Evolutionary conservation across 257 asterid genomes (phyloP).

Genomic region (Scutellaria baicalensis): DNA sequence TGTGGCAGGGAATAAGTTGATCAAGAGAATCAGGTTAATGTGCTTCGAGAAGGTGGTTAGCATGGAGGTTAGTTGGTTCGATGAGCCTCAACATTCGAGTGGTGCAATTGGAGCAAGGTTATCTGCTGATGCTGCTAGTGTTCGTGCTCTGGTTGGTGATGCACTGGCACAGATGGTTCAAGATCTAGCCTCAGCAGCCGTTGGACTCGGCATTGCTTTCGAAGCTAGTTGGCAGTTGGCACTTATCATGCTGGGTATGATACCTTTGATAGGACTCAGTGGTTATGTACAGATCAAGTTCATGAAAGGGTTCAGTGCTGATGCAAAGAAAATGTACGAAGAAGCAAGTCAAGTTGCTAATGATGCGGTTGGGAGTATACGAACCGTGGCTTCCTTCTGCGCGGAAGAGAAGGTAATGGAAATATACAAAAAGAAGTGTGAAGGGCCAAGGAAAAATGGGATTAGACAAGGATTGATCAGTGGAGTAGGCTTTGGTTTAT

Average conservation of each 20-base stretch:
- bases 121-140: constrained; percentile 57
- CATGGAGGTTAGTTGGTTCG: constrained; percentile 72
- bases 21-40: constrained; percentile 45
- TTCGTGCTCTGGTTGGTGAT: constrained; percentile 60
- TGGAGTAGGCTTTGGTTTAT: constrained; percentile 70
- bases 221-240: constrained; percentile 71
- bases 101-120: constrained; percentile 62
- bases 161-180: constrained; percentile 46
- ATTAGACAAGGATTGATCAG: constrained; percentile 64
- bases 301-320: constrained; percentile 53
- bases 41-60: constrained; percentile 54
- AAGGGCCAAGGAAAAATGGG: constrained; percentile 65
- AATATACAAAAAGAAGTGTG: constrained; percentile 62
- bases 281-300: constrained; percentile 46
- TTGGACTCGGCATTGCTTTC: constrained; percentile 56
- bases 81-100: constrained; percentile 46
- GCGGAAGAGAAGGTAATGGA: constrained; percentile 81
- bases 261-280: constrained; percentile 46
- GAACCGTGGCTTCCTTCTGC: constrained; percentile 87
- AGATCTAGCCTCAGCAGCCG: constrained; percentile 39
- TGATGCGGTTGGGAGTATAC: constrained; percentile 82
- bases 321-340: constrained; percentile 72
- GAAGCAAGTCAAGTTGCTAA: constrained; percentile 89
- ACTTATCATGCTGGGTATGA: constrained; percentile 45
- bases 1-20: constrained; percentile 53